phyloP scores from a whole-genome alignment of 1,139 yeast genomes.

The Meyerozyma smithsonii region DNA sequence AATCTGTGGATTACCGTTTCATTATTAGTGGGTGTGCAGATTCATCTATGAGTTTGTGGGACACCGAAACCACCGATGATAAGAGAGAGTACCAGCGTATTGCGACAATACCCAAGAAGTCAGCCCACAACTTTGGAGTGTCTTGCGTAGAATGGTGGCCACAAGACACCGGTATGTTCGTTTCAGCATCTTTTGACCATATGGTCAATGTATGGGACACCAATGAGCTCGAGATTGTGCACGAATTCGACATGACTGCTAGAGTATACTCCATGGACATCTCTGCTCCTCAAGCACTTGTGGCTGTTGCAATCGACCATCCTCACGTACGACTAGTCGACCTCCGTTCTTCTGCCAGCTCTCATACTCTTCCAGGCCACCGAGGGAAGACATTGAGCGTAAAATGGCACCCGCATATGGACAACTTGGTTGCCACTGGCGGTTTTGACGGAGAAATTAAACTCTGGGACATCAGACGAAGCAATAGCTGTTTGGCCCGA shows the following conservation, averaged over 20 bases:
- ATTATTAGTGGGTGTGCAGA: slow-evolving; percentile 76
- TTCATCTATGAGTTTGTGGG: slow-evolving; percentile 66
- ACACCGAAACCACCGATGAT: slow-evolving; percentile 24
- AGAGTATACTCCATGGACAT: slow-evolving; percentile 55
- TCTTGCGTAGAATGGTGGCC: slow-evolving; percentile 88
- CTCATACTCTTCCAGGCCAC: slow-evolving; percentile 67
- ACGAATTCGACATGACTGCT: slow-evolving; percentile 51
- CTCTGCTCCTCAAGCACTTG: slow-evolving; percentile 41
- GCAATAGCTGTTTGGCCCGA: slow-evolving; percentile 58
- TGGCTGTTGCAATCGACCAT: slow-evolving; percentile 70
- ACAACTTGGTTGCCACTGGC: slow-evolving; percentile 64
- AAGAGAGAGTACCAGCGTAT: slow-evolving; percentile 12
- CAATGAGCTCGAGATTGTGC: slow-evolving; percentile 55
- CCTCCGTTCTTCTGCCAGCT: slow-evolving; percentile 61
- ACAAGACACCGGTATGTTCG: slow-evolving; percentile 78
- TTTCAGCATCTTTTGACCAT: slow-evolving; percentile 77
- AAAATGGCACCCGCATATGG: slow-evolving; percentile 72
- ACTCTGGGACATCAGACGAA: slow-evolving; percentile 73
- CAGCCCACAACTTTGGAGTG: slow-evolving; percentile 68
- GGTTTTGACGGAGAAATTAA: slow-evolving; percentile 69
- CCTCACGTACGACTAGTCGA: slow-evolving; percentile 70
- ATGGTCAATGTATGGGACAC: slow-evolving; percentile 83
- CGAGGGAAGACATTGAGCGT: slow-evolving; percentile 59
- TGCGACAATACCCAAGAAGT: slow-evolving; percentile 48
- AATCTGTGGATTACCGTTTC: slow-evolving; percentile 42